Conservation (phyloP, 345 rosid genomes). For the Bruguiera sexangula region DNA sequence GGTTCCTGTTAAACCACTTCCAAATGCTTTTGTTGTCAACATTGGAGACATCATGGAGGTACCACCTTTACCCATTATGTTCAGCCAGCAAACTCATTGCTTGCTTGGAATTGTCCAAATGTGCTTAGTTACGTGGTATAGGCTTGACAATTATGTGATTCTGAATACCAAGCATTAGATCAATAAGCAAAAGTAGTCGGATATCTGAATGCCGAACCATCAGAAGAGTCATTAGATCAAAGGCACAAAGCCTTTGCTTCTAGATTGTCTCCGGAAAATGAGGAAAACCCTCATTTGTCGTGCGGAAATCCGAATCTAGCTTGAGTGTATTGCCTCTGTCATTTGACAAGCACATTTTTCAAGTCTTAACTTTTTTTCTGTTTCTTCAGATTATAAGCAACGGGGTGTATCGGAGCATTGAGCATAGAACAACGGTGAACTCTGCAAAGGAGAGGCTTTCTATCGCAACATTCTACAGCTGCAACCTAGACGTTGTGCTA, state of each 20-base stretch:
- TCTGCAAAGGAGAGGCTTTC: slow-evolving; percentile 23
- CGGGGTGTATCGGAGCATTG: slow-evolving; percentile 23
- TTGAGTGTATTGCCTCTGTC: no score
- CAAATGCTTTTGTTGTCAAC: slow-evolving; percentile 27
- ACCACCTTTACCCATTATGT: not conserved
- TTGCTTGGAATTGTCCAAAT: not conserved
- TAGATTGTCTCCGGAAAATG: no score
- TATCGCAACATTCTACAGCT: slow-evolving; percentile 23
- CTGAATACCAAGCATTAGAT: not conserved
- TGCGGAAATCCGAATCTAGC: no score
- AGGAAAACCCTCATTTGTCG: no score
- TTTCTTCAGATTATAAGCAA: slow-evolving; percentile 27
- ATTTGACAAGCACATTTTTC: not conserved
- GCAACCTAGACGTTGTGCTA: slow-evolving; percentile 13
- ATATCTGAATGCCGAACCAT: no score
- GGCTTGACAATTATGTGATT: not conserved
- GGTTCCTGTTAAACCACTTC: slow-evolving; percentile 19
- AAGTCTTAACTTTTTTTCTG: not conserved
- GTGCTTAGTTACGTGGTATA: not conserved
- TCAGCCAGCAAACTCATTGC: not conserved
- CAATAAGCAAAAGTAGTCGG: not conserved
- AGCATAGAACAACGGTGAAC: slow-evolving; percentile 27
- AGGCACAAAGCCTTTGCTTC: no score
- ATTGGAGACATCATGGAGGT: slow-evolving; percentile 27
- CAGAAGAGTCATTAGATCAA: no score